phyloP scores from a whole-genome alignment of 176 grass and related monocot genomes.

The Eleusine coracana region DNA sequence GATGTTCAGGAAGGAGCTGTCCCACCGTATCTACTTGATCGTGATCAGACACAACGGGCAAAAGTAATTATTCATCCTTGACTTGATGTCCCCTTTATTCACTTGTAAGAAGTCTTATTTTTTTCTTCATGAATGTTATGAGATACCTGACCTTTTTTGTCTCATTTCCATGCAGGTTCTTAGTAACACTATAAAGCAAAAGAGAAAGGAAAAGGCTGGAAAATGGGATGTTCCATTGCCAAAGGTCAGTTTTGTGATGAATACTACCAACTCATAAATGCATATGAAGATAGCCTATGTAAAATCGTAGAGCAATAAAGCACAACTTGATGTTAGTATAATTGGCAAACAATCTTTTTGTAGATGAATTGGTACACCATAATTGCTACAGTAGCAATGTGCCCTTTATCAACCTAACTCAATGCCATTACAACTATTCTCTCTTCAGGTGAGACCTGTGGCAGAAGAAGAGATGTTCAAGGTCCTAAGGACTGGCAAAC shows the following conservation, averaged over 20 bases:
- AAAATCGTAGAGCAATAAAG: neutral
- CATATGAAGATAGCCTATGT: neutral
- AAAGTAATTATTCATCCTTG: constrained; percentile 53
- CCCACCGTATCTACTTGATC: constrained; percentile 86
- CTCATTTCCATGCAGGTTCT: constrained; percentile 52
- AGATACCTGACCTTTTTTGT: neutral
- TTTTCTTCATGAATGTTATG: neutral
- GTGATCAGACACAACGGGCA: constrained; percentile 71
- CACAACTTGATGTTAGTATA: neutral
- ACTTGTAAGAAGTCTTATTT: neutral
- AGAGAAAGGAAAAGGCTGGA: constrained; percentile 87
- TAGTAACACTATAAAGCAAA: constrained; percentile 87
- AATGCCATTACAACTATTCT: constrained; percentile 6
- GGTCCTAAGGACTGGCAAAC: constrained; percentile 66
- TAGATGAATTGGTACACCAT: no score
- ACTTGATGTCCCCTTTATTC: neutral
- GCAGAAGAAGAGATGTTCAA: constrained; percentile 86
- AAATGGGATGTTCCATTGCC: constrained; percentile 90
- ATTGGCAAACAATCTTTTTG: neutral
- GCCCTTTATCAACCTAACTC: neutral
- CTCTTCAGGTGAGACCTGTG: constrained; percentile 76
- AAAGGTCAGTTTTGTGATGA: constrained; percentile 53
- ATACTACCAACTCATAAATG: neutral
- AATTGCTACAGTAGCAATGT: neutral
- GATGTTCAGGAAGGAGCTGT: constrained; percentile 80